These are phyloP conservation scores for Teunomyces panamensis DNA, from an alignment of 805 yeast genomes.

Conservation along the genomic window DNA sequence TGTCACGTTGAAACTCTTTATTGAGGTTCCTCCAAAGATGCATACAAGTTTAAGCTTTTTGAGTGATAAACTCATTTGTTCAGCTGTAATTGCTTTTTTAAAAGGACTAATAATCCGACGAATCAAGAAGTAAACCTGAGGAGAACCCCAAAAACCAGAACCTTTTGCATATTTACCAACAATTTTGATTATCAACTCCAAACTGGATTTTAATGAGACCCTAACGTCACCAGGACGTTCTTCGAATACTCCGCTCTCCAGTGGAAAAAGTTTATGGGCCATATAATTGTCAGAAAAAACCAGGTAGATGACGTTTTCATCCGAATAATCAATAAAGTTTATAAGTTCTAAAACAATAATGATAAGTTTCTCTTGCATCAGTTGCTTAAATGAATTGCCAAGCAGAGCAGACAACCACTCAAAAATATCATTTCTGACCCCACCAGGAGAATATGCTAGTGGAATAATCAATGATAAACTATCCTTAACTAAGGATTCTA, in stretches of 20 bases:
- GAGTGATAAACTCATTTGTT: constrained; percentile 22
- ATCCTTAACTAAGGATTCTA: constrained; percentile 22
- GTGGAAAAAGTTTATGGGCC: constrained; percentile 7
- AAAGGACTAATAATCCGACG: constrained; percentile 29
- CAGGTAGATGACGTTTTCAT: constrained; percentile 17
- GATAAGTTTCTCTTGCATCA: constrained; percentile 21
- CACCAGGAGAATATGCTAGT: constrained; percentile 39
- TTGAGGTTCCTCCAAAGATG: constrained; percentile 17
- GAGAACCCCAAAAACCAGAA: constrained; percentile 32
- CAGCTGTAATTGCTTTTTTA: constrained; percentile 13
- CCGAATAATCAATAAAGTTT: constrained; percentile 37
- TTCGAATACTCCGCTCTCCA: not conserved
- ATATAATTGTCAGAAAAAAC: constrained; percentile 6
- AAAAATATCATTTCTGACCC: constrained; percentile 33
- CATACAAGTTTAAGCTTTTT: constrained; percentile 39
- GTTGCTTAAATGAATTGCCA: constrained; percentile 18
- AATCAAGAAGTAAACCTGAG: constrained; percentile 34
- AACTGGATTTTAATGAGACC: constrained; percentile 24
- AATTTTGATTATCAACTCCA: constrained; percentile 22
- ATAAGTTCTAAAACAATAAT: constrained; percentile 38
- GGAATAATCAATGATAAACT: constrained; percentile 42
- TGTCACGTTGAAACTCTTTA: constrained; percentile 14
- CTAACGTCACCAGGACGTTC: constrained; percentile 12
- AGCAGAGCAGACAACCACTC: constrained; percentile 12
- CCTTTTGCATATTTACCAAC: constrained; percentile 17